These are phyloP conservation scores for Penicillium coffeae DNA, from an alignment of 495 filamentous ascomycete species.

Conservation along the genomic window DNA sequence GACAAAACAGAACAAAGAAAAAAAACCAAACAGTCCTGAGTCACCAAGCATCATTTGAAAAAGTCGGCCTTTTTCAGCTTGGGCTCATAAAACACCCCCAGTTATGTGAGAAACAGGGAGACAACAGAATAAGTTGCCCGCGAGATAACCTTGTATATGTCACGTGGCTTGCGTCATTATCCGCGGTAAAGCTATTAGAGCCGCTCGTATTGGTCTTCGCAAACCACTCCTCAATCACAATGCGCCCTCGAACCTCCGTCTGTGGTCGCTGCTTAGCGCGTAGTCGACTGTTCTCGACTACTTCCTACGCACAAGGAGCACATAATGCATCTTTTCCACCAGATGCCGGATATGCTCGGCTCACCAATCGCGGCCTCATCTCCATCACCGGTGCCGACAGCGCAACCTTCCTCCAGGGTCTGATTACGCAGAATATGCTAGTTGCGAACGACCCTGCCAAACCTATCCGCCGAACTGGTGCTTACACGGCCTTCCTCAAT, in stretches of 20 bases:
- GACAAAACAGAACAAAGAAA: no score
- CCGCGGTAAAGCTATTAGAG: conserved; percentile 12
- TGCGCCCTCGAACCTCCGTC: conserved; percentile 29
- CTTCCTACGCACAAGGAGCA: conserved; percentile 10
- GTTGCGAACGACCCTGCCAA: conserved; percentile 37
- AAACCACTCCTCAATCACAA: conserved; percentile 20
- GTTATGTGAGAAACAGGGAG: no score
- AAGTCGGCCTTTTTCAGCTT: no score
- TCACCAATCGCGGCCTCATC: conserved; percentile 73
- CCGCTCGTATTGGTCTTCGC: conserved; percentile 11
- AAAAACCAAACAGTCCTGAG: no score
- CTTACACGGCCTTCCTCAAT: conserved; percentile 81
- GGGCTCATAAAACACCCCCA: no score
- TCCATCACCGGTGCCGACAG: conserved; percentile 74
- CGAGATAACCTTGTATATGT: conserved; percentile 21
- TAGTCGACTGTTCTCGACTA: conserved; percentile 30
- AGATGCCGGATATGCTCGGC: conserved; percentile 39
- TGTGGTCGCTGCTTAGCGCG: conserved; percentile 26
- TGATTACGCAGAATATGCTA: conserved; percentile 72
- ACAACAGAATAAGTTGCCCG: no score
- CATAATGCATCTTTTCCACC: conserved; percentile 30
- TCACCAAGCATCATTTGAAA: no score
- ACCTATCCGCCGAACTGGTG: conserved; percentile 38
- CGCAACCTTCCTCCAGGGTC: conserved; percentile 79
- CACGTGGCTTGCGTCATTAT: conserved; percentile 33